Evolutionary conservation across 1,139 yeast species (phyloP), one percentile per base, ranked within the genome.

Genomic region (Kluyveromyces marxianus): DNA sequence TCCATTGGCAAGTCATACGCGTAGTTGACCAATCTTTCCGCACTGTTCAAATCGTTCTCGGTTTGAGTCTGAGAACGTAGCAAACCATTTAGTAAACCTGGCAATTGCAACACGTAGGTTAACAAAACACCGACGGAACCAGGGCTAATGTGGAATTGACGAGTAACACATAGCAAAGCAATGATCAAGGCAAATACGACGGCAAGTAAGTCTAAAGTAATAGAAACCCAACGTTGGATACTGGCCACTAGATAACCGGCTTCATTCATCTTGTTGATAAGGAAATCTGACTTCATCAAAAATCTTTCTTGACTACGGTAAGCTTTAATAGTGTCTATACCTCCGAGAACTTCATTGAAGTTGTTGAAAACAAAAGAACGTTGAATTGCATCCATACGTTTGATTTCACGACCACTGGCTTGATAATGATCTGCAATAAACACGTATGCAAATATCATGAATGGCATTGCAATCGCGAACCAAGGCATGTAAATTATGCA

Each of bases 11-110:
- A 66, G 30, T 82, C 80, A 26, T 73, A 71, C 0, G 90, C 92
- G 63, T 86, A 86, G 47, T 81, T 76, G 50, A 78, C 74, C 44
- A 88, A 66, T 60, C 96, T 75, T 67, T 88, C 96, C n/a, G 82
- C 92, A 5, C 94, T 80, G 58, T 84, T 85, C 88, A 87, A 76
- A 58, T 83, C 83, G 64, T 84, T 86, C 61, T 87, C 95, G 30
- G 83, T 77, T 58, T 80, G 81, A 0, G 95, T 84, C 50, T 70
- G 65, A 3, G 81, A 69, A 59, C 80, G 71, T 39, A 81, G 63
- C 39, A 76, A 66, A 53, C 72, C 63, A 36, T 78, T 71, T 52
- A 81, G 65, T 52, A 74, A 71, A 43, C 75, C 74, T 24, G 82
- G 76, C 49, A 80, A 68, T 52, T 75, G 77, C 48, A 77, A 65